Conservation (phyloP, 768 basidiomycete species). For the Collybia mongolica region DNA sequence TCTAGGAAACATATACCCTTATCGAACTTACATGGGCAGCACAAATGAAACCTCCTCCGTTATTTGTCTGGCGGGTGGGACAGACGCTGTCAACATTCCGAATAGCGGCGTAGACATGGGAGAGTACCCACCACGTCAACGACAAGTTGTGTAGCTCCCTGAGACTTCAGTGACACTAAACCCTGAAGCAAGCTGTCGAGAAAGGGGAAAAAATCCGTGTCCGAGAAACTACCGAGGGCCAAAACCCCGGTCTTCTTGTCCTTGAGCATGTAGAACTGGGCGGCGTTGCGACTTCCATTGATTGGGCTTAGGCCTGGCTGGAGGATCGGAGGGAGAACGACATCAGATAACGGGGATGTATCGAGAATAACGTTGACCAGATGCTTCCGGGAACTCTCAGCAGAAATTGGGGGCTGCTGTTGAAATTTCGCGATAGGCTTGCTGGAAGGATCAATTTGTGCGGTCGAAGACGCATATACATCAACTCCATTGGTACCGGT, state of each 20-base stretch:
- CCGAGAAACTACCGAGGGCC: constrained; percentile 58
- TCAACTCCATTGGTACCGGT: constrained; percentile 48
- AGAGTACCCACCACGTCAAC: constrained; percentile 52
- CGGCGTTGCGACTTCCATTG: constrained; percentile 46
- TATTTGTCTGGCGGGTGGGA: constrained; percentile 35
- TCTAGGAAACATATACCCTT: background rate
- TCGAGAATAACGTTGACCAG: constrained; percentile 50
- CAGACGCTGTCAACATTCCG: background rate
- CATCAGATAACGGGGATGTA: constrained; percentile 39
- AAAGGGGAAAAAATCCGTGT: constrained; percentile 38
- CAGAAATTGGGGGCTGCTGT: constrained; percentile 34
- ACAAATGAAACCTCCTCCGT: constrained; percentile 58
- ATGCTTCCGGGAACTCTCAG: constrained; percentile 31
- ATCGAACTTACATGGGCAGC: constrained; percentile 49
- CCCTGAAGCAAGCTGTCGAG: constrained; percentile 43
- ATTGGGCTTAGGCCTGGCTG: constrained; percentile 36
- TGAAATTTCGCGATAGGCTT: constrained; percentile 35
- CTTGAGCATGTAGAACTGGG: constrained; percentile 54
- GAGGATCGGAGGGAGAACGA: constrained; percentile 38
- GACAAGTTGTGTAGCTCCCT: constrained; percentile 51
- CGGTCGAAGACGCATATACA: constrained; percentile 24
- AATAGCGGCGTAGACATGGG: background rate
- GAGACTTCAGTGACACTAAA: constrained; percentile 40
- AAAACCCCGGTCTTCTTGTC: constrained; percentile 55
- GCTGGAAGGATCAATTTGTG: constrained; percentile 6